These are phyloP conservation scores for Alternaria burnsii DNA, from an alignment of 2,329 filamentous ascomycete genomes.

Conservation along the genomic window DNA sequence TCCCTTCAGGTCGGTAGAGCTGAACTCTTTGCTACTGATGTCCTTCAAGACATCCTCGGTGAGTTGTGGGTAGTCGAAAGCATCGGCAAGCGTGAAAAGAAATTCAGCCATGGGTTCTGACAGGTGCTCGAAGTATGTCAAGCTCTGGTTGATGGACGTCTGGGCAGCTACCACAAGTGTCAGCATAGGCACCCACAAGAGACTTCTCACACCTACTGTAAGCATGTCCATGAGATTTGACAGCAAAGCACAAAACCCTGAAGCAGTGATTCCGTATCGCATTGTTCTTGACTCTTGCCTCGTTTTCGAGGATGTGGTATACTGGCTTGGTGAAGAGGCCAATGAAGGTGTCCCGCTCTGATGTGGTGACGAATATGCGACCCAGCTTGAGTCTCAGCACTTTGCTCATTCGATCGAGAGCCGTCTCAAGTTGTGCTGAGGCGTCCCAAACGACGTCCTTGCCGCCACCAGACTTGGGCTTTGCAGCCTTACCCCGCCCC, in stretches of 20 bases:
- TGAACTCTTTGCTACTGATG: conserved; percentile 97
- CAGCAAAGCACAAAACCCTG: conserved; percentile 93
- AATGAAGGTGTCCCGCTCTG: conserved; percentile 94
- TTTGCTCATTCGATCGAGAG: conserved; percentile 94
- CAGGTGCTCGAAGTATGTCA: conserved; percentile 98
- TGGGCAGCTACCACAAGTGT: conserved; percentile 73
- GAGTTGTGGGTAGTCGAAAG: conserved; percentile 96
- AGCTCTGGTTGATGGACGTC: conserved; percentile 95
- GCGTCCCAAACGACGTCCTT: conserved; percentile 90
- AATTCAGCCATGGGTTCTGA: conserved; percentile 99
- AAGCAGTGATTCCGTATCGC: conserved; percentile 95
- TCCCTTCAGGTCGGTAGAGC: conserved; percentile 91
- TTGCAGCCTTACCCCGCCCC: conserved; percentile 76
- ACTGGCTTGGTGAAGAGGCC: conserved; percentile 90
- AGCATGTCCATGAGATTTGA: conserved; percentile 97
- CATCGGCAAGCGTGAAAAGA: conserved; percentile 91
- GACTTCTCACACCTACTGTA: conserved; percentile 71
- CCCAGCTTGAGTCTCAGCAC: conserved; percentile 90
- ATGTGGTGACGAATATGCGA: conserved; percentile 94
- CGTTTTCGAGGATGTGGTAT: conserved; percentile 93
- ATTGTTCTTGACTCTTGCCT: conserved; percentile 88
- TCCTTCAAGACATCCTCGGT: conserved; percentile 93
- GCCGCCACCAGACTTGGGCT: conserved; percentile 65
- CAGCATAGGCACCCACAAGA: conserved; percentile 8
- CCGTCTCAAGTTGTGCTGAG: conserved; percentile 82